phyloP scores from a whole-genome alignment of 2,329 filamentous ascomycete species.

The Apiospora sp. region DNA sequence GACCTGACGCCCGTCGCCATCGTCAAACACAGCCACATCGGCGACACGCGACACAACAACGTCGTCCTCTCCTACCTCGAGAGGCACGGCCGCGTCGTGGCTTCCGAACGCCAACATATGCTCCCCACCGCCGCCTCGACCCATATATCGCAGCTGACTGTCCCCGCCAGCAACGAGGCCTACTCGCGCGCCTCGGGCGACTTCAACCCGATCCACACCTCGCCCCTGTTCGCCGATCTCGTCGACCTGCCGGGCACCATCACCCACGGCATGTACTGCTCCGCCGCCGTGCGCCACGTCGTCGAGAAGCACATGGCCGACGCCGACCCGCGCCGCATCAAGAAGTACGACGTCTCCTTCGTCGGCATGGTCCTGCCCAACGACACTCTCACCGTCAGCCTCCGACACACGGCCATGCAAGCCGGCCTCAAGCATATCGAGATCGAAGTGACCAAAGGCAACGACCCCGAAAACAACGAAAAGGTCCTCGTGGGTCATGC shows the following conservation, averaged over 20 bases:
- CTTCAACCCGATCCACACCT: slow-evolving; percentile 51
- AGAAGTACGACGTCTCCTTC: slow-evolving; percentile 41
- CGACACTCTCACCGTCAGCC: slow-evolving; percentile 41
- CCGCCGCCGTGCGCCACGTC: slow-evolving; percentile 40
- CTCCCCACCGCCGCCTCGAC: background rate
- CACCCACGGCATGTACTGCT: slow-evolving; percentile 51
- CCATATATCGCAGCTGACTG: slow-evolving; percentile 26
- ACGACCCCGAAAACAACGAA: slow-evolving; percentile 33
- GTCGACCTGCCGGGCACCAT: slow-evolving; percentile 48
- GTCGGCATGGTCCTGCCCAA: slow-evolving; percentile 47
- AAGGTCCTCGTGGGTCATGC: slow-evolving; percentile 39
- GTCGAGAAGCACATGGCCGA: slow-evolving; percentile 35
- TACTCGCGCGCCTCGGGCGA: slow-evolving; percentile 45
- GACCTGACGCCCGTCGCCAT: slow-evolving; percentile 95
- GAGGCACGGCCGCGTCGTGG: slow-evolving; percentile 51
- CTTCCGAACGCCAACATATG: background rate
- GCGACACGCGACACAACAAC: slow-evolving; percentile 93
- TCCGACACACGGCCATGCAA: slow-evolving; percentile 44
- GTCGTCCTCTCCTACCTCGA: slow-evolving; percentile 88
- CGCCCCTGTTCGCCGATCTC: slow-evolving; percentile 43
- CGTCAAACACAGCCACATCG: slow-evolving; percentile 86
- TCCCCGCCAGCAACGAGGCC: slow-evolving; percentile 35
- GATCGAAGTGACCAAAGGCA: slow-evolving; percentile 41
- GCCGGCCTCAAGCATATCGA: slow-evolving; percentile 43
- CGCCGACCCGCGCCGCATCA: slow-evolving; percentile 34